These are phyloP conservation scores for Cryphonectria nitschkei DNA, from an alignment of 2,329 filamentous ascomycete genomes.

Conservation along the genomic window DNA sequence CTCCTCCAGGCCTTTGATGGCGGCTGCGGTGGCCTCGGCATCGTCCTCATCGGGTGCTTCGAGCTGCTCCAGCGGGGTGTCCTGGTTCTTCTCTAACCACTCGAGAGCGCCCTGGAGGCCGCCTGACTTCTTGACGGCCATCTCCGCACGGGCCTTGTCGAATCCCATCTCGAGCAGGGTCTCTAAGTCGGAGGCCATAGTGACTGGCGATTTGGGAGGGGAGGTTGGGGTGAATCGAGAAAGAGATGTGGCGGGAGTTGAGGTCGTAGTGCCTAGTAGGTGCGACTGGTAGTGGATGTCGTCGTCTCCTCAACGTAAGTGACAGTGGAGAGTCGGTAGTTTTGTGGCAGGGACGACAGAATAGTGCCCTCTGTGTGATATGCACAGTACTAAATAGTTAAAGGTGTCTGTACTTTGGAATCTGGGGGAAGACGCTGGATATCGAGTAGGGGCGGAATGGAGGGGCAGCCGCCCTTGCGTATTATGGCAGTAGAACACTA, in stretches of 20 bases:
- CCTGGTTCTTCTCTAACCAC: constrained; percentile 92
- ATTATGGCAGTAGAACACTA: not conserved
- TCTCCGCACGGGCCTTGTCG: constrained; percentile 76
- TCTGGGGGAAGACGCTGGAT: constrained; percentile 30
- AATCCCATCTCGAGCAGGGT: constrained; percentile 76
- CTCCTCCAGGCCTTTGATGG: constrained; percentile 60
- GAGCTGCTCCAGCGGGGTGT: constrained; percentile 84
- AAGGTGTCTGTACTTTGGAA: constrained; percentile 15
- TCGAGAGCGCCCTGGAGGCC: constrained; percentile 85
- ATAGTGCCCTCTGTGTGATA: not conserved
- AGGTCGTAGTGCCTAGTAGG: not conserved
- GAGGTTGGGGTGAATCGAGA: constrained; percentile 21
- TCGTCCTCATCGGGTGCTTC: constrained; percentile 51
- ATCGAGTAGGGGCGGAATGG: not conserved
- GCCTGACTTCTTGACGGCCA: constrained; percentile 83
- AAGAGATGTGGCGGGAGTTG: constrained; percentile 20
- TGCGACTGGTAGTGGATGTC: not conserved
- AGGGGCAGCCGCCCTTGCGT: not conserved
- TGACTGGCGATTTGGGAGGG: constrained; percentile 34
- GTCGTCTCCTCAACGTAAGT: not conserved
- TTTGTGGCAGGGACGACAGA: not conserved
- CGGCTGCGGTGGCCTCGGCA: constrained; percentile 41
- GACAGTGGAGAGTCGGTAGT: not conserved
- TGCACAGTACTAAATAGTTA: not conserved
- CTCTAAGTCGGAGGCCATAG: constrained; percentile 64